Base-by-base conservation (phyloP, 768 basidiomycete species). In the Russula earlei region DNA sequence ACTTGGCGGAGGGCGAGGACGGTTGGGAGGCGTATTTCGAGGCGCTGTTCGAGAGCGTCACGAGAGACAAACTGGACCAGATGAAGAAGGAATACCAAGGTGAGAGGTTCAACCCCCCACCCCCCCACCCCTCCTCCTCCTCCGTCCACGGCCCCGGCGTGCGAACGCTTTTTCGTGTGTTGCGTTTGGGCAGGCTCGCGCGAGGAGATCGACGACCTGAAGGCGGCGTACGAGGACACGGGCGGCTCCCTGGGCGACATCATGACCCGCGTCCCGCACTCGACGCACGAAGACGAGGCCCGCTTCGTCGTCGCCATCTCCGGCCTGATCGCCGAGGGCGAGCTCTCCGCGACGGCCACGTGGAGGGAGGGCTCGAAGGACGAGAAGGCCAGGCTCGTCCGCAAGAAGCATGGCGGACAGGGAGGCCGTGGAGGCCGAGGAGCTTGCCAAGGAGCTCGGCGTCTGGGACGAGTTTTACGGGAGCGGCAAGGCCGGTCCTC, bases 21-120 rank as follows among this genome's bases (percentile, higher is more conserved):
- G 90, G 91, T 1, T 99, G 96, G 96, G 91, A 92, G 65, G 81
- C 87, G 6, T 99, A 99, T 71, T 99, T 98, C 64, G 87, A 86
- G 67, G 84, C 84, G 54, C 71, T 96, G 61, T 96, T 92, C 62
- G 87, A 94, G 58, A 78, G 83, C 52, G 87, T 95, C 24, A 94
- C 92, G 54, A 79, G 84, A 59, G 84, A 81, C 57, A 87, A 83
- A 68, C 74, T 99, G 52, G 92, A 97, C 61, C 90, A 96, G 68
- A 82, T 95, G 81, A 95, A 91, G 79, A 83, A 83, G 63, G 84
- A 83, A 64, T 99, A 99, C 69, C 93, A 98, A 76, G 91, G 96
- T 87, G 31, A 48, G 46, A 31, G 29, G 29, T 5, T 10, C 5
- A 31, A 31, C 29, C 7, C 29, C 10, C 29, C 29, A 5, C 56